phyloP scores from a whole-genome alignment of 495 filamentous ascomycete species.

The Aspergillus asperescens region DNA sequence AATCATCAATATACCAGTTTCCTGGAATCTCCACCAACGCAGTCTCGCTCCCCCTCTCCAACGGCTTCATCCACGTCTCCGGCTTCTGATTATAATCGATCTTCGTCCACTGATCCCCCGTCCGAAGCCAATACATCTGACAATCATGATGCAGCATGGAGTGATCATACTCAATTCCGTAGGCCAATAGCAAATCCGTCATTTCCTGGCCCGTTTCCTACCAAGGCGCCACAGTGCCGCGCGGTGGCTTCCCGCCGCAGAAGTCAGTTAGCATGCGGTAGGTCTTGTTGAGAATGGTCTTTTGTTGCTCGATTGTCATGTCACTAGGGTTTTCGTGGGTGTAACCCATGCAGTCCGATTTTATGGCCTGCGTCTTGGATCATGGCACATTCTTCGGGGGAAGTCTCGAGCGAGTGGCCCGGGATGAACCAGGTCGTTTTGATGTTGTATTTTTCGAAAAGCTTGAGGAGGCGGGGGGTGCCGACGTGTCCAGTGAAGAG shows the following conservation, averaged over 20 bases:
- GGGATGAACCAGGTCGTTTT: conserved; percentile 83
- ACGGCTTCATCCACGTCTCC: conserved; percentile 62
- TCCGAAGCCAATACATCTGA: conserved; percentile 59
- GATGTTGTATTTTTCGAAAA: conserved; percentile 76
- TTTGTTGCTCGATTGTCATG: conserved; percentile 71
- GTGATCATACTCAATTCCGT: conserved; percentile 68
- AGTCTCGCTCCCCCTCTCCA: conserved; percentile 47
- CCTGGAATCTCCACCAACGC: conserved; percentile 62
- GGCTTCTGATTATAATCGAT: conserved; percentile 58
- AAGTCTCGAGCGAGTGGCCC: conserved; percentile 72
- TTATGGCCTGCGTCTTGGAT: conserved; percentile 74
- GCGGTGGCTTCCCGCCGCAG: conserved; percentile 66
- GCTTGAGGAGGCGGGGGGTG: conserved; percentile 62
- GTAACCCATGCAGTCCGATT: conserved; percentile 72
- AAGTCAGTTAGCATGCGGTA: conserved; percentile 68
- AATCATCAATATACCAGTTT: conserved; percentile 65
- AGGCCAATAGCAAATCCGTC: conserved; percentile 59
- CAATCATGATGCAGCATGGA: conserved; percentile 63
- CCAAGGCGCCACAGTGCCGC: conserved; percentile 60
- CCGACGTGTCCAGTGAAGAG: conserved; percentile 70
- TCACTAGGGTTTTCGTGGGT: conserved; percentile 69
- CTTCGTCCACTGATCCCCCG: conserved; percentile 57
- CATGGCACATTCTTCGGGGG: conserved; percentile 68
- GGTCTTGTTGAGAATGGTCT: conserved; percentile 70
- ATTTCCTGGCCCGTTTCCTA: conserved; percentile 67